phyloP scores from a whole-genome alignment of 2,329 filamentous ascomycete species.

The Parafenestella ontariensis region DNA sequence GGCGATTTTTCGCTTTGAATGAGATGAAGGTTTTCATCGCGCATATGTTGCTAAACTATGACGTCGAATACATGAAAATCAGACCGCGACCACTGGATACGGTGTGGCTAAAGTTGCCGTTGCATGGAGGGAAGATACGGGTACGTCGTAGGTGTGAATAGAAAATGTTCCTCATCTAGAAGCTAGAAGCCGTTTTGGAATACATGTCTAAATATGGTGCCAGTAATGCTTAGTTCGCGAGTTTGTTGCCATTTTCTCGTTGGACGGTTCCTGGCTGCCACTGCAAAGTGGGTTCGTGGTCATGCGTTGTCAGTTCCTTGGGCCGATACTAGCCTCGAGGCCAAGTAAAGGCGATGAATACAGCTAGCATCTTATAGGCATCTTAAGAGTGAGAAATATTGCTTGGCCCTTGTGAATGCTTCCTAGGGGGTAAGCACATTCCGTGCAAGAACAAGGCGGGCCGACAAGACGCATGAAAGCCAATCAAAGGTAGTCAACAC shows the following conservation, averaged over 20 bases:
- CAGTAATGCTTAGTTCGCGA: not conserved
- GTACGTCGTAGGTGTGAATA: constrained; percentile 5
- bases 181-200: not conserved
- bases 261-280: not conserved
- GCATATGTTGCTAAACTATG: constrained; percentile 24
- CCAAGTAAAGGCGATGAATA: too few species aligned
- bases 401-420: too few species aligned
- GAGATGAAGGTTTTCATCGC: constrained; percentile 26
- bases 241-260: not conserved
- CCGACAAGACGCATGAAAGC: too few species aligned
- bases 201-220: not conserved
- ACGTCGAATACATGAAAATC: constrained; percentile 17
- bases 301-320: too few species aligned
- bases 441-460: too few species aligned
- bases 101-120: constrained; percentile 19
- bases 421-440: too few species aligned
- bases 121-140: constrained; percentile 6
- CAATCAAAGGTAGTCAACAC: too few species aligned
- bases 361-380: too few species aligned
- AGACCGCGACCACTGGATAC: constrained; percentile 18
- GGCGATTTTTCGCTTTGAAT: constrained; percentile 23
- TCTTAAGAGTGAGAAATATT: too few species aligned
- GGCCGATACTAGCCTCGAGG: too few species aligned
- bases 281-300: not conserved
- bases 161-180: too few species aligned